Conservation (phyloP, 176 grass and related monocot genomes). For the Paspalum notatum region DNA sequence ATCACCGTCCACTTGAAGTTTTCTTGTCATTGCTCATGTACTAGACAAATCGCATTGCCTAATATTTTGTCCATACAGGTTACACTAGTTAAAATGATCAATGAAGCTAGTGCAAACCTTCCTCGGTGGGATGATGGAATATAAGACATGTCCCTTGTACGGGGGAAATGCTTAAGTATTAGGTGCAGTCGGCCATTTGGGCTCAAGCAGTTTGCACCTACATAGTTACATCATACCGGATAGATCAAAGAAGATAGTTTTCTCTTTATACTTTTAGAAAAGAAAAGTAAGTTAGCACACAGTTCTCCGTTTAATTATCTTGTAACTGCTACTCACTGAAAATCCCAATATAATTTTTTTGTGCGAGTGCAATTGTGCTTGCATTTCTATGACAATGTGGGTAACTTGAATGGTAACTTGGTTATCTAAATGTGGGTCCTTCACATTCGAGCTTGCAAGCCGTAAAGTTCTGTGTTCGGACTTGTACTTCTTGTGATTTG, state of each 20-base stretch:
- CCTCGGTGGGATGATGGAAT: conserved; percentile 78
- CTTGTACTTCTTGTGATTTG: neutral
- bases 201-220: neutral
- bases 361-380: conserved; percentile 3
- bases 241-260: conserved; percentile 43
- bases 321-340: conserved; percentile 12
- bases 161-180: conserved; percentile 8
- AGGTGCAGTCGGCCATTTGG: neutral
- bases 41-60: neutral
- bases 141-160: conserved; percentile 41
- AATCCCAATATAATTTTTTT: neutral
- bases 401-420: too few relatives aligned
- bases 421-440: too few relatives aligned
- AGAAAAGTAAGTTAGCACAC: conserved; percentile 17
- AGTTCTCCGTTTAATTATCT: neutral
- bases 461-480: neutral
- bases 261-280: conserved; percentile 42
- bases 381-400: neutral
- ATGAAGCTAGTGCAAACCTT: conserved; percentile 85
- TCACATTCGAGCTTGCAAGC: neutral
- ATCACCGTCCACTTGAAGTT: neutral
- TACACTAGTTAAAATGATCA: conserved; percentile 83
- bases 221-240: conserved; percentile 40
- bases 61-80: conserved; percentile 49
- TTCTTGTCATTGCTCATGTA: neutral